phyloP scores from a whole-genome alignment of 164 flowering plant genomes.

The Warburgia ugandensis region DNA sequence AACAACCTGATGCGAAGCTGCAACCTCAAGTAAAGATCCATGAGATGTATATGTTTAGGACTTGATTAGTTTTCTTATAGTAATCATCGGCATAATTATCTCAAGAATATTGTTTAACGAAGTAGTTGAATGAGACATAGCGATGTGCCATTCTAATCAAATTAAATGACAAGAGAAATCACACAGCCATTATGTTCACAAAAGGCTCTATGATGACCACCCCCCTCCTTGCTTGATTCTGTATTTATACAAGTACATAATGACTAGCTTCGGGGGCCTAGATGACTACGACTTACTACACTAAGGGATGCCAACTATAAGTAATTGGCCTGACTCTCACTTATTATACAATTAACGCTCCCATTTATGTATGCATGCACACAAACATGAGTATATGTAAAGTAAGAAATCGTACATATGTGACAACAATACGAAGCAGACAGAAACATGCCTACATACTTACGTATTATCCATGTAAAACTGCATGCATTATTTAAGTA shows the following conservation, averaged over 20 bases:
- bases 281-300: no score
- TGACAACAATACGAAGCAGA: no score
- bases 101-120: not conserved
- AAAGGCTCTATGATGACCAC: not conserved
- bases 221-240: not conserved
- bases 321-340: no score
- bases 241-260: not conserved
- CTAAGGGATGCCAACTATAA: no score
- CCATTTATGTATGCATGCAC: no score
- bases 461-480: no score
- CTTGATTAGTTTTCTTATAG: not conserved
- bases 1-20: conserved; percentile 1
- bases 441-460: no score
- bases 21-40: not conserved
- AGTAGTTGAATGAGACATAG: not conserved
- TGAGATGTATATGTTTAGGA: not conserved
- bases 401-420: no score
- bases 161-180: not conserved
- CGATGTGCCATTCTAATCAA: not conserved
- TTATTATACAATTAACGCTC: no score
- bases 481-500: no score
- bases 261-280: no score
- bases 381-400: no score
- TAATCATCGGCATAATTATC: not conserved
- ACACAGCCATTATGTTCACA: not conserved